phyloP scores from a whole-genome alignment of 805 yeast species.

The Saccharomycopsis javanensis region DNA sequence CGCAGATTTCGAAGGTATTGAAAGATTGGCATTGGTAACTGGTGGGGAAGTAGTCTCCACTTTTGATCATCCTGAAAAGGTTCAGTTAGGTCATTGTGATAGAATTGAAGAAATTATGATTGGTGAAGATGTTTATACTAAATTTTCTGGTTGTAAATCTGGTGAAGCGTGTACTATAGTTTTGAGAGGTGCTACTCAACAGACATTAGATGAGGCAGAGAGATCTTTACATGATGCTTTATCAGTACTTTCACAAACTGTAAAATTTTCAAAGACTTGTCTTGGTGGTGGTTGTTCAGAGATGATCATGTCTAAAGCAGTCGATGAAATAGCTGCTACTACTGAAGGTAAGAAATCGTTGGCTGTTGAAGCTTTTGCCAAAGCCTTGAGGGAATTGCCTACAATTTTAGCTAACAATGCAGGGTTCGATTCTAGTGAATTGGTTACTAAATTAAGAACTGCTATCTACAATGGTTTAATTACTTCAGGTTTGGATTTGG shows the following conservation, averaged over 20 bases:
- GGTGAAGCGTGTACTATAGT: conserved; percentile 96
- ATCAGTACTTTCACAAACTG: conserved; percentile 90
- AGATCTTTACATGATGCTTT: conserved; percentile 95
- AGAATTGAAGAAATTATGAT: conserved; percentile 82
- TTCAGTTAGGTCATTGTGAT: conserved; percentile 81
- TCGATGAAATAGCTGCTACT: conserved; percentile 83
- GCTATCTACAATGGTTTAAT: conserved; percentile 86
- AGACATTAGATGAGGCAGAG: conserved; percentile 92
- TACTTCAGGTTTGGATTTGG: conserved; percentile 84
- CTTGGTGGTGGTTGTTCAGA: conserved; percentile 94
- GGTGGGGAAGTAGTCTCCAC: conserved; percentile 98
- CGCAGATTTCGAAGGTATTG: conserved; percentile 97
- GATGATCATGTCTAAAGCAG: conserved; percentile 96
- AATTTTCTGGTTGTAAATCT: conserved; percentile 90
- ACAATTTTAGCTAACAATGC: conserved; percentile 95
- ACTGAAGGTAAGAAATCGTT: conserved; percentile 87
- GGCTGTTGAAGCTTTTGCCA: conserved; percentile 91
- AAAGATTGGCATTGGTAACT: conserved; percentile 89
- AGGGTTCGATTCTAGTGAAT: conserved; percentile 88
- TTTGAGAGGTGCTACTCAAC: conserved; percentile 95
- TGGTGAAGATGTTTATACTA: conserved; percentile 79
- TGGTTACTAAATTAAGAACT: conserved; percentile 82
- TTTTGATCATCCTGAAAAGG: conserved; percentile 83
- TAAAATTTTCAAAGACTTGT: conserved; percentile 82
- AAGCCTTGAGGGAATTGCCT: conserved; percentile 90